These are phyloP conservation scores for Globisporangium parvum DNA, from an alignment of 352 stramenopile genomes.

Conservation along the genomic window DNA sequence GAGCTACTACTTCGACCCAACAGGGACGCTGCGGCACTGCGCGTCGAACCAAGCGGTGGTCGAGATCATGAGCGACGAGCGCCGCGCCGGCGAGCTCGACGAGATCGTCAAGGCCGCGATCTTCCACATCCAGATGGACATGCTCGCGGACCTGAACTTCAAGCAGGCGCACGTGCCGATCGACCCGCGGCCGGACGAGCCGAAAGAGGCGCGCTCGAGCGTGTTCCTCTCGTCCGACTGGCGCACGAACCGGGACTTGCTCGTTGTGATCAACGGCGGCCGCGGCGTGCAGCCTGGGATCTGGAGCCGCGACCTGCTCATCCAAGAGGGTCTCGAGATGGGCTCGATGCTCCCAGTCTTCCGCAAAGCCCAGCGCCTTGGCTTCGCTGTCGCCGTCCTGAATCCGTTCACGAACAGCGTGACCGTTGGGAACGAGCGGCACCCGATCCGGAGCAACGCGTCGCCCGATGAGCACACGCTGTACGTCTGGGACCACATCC, in stretches of 20 bases:
- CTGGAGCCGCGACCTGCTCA: conserved; percentile 70
- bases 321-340: conserved; percentile 69
- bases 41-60: conserved; percentile 65
- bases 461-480: conserved; percentile 63
- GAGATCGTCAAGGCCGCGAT: conserved; percentile 80
- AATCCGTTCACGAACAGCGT: conserved; percentile 77
- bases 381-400: conserved; percentile 54
- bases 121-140: conserved; percentile 84
- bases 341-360: conserved; percentile 76
- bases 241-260: conserved; percentile 44
- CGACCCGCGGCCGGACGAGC: conserved; percentile 46
- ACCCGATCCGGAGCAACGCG: conserved; percentile 52
- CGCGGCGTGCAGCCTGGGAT: conserved; percentile 66
- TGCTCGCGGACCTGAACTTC: conserved; percentile 71
- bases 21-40: conserved; percentile 60
- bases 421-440: conserved; percentile 42
- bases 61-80: conserved; percentile 74
- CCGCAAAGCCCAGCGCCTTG: conserved; percentile 30
- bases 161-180: conserved; percentile 66
- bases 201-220: conserved; percentile 61
- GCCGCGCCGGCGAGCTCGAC: conserved; percentile 56
- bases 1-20: conserved; percentile 72
- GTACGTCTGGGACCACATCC: conserved; percentile 75
- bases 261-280: conserved; percentile 68
- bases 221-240: conserved; percentile 71